Conservation (phyloP, 805 yeast genomes). For the Schwanniomyces sp. region DNA sequence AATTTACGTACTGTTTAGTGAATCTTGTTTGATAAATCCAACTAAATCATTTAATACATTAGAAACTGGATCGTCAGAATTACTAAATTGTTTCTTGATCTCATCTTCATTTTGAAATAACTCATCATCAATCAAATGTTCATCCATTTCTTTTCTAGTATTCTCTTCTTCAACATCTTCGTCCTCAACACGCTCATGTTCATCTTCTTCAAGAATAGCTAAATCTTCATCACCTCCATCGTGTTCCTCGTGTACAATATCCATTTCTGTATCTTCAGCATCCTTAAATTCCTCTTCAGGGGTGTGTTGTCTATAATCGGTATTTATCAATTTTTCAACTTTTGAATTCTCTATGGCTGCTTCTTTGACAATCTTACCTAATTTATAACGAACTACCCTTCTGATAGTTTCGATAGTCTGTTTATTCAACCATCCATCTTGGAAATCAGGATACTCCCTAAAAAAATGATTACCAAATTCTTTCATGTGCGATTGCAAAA, state of each 20-base stretch:
- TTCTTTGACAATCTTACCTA: constrained; percentile 58
- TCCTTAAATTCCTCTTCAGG: constrained; percentile 14
- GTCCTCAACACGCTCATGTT: constrained; percentile 18
- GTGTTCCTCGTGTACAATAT: background rate
- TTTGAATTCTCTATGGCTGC: constrained; percentile 43
- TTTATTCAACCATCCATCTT: constrained; percentile 79
- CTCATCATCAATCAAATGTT: background rate
- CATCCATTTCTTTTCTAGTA: background rate
- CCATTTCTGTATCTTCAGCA: constrained; percentile 20
- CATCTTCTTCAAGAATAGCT: constrained; percentile 19
- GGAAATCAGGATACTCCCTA: constrained; percentile 40
- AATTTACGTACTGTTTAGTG: background rate
- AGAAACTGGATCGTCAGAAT: constrained; percentile 35
- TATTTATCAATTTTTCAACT: constrained; percentile 43
- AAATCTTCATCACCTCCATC: constrained; percentile 19
- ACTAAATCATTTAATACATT: constrained; percentile 26
- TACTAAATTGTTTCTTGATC: constrained; percentile 35
- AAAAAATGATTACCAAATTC: constrained; percentile 35
- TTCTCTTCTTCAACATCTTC: constrained; percentile 11
- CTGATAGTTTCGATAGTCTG: constrained; percentile 64
- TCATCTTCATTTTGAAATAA: constrained; percentile 18
- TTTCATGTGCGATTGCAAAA: constrained; percentile 36
- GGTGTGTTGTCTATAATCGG: constrained; percentile 30
- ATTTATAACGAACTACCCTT: constrained; percentile 68
- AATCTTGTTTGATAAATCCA: constrained; percentile 41